Evolutionary conservation across 2,329 filamentous ascomycete genomes (phyloP), one percentile per base, ranked within the genome.

Genomic region (Fonsecaea monophora): DNA sequence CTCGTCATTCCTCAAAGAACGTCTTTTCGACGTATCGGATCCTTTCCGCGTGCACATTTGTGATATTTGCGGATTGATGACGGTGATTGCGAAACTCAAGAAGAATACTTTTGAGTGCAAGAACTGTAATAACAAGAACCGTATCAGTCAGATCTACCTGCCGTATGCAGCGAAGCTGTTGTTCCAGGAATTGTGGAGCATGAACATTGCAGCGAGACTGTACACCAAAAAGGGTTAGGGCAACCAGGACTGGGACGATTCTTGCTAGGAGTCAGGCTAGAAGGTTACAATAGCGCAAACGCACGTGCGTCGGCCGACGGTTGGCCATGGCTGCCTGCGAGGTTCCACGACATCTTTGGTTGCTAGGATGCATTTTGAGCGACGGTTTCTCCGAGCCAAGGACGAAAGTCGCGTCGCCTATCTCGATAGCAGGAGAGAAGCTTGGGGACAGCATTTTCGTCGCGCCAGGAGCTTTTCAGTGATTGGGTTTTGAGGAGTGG

Each of bases 51-150:
- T 99, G 67, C 95, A 99, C 80, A 91, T 99, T 75, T 99, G 95
- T 82, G 95, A 99, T 81, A 96, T 98, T 75, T 99, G 95, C 79
- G 95, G 95, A 74, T 85, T 99, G 74, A 99, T 99, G 95, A 99
- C 94, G 48, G 95, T 95, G 0, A 95, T 99, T 82, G 95, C 94
- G 54, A 95, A 96, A 83, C 86, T 99, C 67, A 94, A 94, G 75
- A 97, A 96, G 81, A 92, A 95, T 76, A 92, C 92, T 34, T 98
- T 98, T 77, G 94, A 98, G 80, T 99, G 95, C 81, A 88, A 95
- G 64, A 92, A 95, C 38, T 99, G 95, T 87, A 95, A 96, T 84
- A 99, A 99, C 85, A 98, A 98, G 87, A 97, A 94, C 70, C 93
- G 92, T 83, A 98, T 99, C 78, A 95, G 94, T 4, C 95, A 99